Evolutionary conservation across 306 rosid species (phyloP).

Genomic region (Acacia confusa): DNA sequence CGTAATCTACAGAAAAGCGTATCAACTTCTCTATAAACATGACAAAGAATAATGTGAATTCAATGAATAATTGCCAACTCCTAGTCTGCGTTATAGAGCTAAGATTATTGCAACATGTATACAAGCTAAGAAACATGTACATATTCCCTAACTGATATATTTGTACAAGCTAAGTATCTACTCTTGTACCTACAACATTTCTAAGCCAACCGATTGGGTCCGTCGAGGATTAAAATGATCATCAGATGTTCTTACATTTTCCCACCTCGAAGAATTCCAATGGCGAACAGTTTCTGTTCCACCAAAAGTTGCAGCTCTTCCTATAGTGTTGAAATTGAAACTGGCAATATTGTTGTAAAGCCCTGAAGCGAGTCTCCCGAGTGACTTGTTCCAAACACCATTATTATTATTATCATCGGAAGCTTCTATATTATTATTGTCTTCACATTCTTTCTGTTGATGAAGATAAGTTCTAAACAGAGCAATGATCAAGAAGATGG

Average conservation of each 20-base stretch:
- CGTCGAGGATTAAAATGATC: slow-evolving; percentile 9
- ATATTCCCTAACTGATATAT: neutral
- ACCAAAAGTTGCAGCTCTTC: slow-evolving; percentile 35
- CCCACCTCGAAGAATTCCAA: slow-evolving; percentile 35
- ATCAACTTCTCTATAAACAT: neutral
- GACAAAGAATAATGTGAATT: neutral
- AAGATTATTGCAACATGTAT: neutral
- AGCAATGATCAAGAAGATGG: slow-evolving; percentile 35
- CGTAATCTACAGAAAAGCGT: too few relatives aligned
- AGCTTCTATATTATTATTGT: neutral
- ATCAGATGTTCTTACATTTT: slow-evolving; percentile 26
- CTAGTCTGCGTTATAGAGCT: too few relatives aligned
- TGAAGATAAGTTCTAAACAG: neutral
- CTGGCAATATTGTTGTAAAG: slow-evolving; percentile 7
- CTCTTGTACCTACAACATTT: neutral
- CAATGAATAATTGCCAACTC: neutral
- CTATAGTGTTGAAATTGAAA: neutral
- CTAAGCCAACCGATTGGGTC: slow-evolving; percentile 27
- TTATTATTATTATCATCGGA: neutral
- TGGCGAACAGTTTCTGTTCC: slow-evolving; percentile 9
- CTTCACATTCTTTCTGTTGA: neutral
- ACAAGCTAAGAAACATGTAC: neutral
- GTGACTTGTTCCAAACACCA: slow-evolving; percentile 14
- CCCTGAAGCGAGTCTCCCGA: neutral
- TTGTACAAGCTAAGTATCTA: neutral